These are phyloP conservation scores for Camelina neglecta DNA, from an alignment of 345 rosid genomes.

Conservation along the genomic window DNA sequence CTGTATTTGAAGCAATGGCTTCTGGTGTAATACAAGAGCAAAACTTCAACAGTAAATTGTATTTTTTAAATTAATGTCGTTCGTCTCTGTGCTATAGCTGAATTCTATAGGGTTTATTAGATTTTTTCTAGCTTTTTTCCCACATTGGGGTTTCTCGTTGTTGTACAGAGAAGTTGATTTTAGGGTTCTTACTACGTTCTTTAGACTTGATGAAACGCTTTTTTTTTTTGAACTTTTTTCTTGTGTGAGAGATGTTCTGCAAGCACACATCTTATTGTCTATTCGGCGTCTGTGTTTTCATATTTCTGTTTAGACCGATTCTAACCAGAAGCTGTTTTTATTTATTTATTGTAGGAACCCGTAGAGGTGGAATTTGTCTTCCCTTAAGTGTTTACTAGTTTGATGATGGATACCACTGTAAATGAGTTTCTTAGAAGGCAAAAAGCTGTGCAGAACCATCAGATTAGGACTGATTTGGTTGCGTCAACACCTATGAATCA, in stretches of 20 bases:
- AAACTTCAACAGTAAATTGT: no score
- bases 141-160: no score
- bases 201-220: not conserved
- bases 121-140: no score
- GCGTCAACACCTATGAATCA: not conserved
- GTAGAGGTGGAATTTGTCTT: not conserved
- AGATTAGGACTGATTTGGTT: not conserved
- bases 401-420: not conserved
- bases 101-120: no score
- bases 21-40: no score
- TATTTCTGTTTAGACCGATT: not conserved
- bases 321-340: not conserved
- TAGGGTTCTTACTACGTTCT: not conserved
- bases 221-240: not conserved
- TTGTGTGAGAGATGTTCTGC: not conserved
- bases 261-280: not conserved
- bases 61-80: no score
- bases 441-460: not conserved
- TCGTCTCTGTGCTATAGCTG: not conserved
- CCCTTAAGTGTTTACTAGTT: not conserved
- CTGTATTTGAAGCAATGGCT: no score
- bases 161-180: not conserved
- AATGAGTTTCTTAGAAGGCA: not conserved
- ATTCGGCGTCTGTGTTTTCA: not conserved
- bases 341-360: not conserved